Evolutionary conservation across 352 stramenopile genomes (phyloP), one percentile per base, ranked within the genome.

Genomic region (Pythium phragmitis): DNA sequence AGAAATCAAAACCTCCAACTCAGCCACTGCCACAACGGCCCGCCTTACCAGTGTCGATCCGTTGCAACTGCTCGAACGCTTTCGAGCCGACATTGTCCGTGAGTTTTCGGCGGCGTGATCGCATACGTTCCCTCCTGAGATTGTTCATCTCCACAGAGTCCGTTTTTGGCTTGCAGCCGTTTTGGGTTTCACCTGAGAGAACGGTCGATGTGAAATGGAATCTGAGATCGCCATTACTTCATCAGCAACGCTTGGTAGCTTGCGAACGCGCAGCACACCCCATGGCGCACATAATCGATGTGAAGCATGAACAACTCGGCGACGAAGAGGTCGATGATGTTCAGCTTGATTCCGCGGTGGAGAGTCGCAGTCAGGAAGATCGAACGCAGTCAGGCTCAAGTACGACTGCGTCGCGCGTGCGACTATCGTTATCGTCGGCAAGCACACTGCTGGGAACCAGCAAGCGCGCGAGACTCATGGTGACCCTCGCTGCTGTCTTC

Each of bases 241-340:
- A 21, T 11, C 26, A 21, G 36, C 21, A 39, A 21, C 16, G 1
- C 5, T 12, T 19, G 16, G 11, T 26, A 21, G 1, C 21, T 46
- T 33, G 52, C 36, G 23, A 45, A 37, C 28, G 28, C 12, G 42
- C 21, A 28, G 33, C 14, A 16, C 19, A 50, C 1, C 45, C 45
- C 34, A 73, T 73, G 60, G 55, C 60, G 7, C 55, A 73, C 37
- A 50, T 73, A 2, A 56, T 69, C 42, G 60, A 73, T 52, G 52
- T 62, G 7, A 46, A 46, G 23, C 60, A 72, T 26, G 36, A 69
- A 4, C 41, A 68, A 39, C 52, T 66, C 3, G 5, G 26, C 1
- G 54, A 60, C 21, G 57, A 67, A 13, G 59, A 67, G 11, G 53
- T 19, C 1, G 65, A 67, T 11, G 57, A 71, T 14, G 19, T 53